These are phyloP conservation scores for Penicillium brevicompactum DNA, from an alignment of 2,329 filamentous ascomycete species.

Conservation along the genomic window DNA sequence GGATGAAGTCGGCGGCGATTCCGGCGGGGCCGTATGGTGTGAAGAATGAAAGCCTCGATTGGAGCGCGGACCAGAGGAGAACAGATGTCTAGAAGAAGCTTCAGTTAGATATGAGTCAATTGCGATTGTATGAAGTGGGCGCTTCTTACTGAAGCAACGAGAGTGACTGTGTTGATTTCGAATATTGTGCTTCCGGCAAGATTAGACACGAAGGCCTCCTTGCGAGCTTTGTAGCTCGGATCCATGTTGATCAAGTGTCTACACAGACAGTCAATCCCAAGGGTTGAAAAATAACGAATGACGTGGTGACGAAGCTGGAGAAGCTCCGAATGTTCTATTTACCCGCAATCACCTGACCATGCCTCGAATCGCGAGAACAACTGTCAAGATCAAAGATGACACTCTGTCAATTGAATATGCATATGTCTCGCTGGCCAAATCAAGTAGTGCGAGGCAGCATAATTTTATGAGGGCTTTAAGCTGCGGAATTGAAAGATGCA, in stretches of 20 bases:
- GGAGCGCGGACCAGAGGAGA: slow-evolving; percentile 85
- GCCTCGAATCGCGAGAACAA: slow-evolving; percentile 1
- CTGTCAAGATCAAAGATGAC: slow-evolving; percentile 11
- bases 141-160: slow-evolving; percentile 75
- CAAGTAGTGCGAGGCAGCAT: too few species aligned
- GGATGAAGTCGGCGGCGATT: slow-evolving; percentile 77
- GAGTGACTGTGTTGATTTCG: slow-evolving; percentile 85
- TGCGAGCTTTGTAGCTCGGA: slow-evolving; percentile 79
- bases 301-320: background rate
- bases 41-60: slow-evolving; percentile 83
- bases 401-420: slow-evolving; percentile 1
- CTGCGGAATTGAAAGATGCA: background rate
- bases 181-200: slow-evolving; percentile 78
- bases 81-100: slow-evolving; percentile 65
- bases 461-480: too few species aligned
- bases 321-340: slow-evolving; percentile 5
- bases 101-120: background rate
- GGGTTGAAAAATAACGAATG: background rate
- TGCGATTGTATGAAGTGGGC: background rate
- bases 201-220: slow-evolving; percentile 94
- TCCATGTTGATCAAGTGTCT: slow-evolving; percentile 31
- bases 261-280: background rate
- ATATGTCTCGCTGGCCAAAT: too few species aligned
- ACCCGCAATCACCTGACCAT: slow-evolving; percentile 10
- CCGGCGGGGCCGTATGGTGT: slow-evolving; percentile 69